Evolutionary conservation across 2,329 filamentous ascomycete species (phyloP), one percentile per base, ranked within the genome.

Genomic region (Exophiala phaeomuriformis): DNA sequence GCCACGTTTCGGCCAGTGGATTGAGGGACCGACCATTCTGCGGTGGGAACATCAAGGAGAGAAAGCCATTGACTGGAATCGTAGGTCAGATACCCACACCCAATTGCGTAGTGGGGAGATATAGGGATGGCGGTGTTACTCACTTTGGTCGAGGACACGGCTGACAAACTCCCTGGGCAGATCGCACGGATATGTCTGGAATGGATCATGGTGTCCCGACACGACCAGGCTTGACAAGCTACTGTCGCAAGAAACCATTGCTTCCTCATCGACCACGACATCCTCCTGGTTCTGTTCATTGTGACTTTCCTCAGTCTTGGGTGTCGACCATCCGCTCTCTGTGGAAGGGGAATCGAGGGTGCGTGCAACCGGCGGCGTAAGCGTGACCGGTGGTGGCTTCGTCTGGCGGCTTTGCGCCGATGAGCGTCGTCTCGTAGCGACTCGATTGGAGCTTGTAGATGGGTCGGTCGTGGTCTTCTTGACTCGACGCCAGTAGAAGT

Each of bases 401-500:
- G 40, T 49, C 28, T 49, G 19, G 19, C 19, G 45, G 33, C 32
- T 37, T 19, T 42, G 49, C 31, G 30, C 44, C 3, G 55, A 45
- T 9, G 51, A 45, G 31, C 52, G 49, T 27, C 46, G 46, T 47
- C 57, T 45, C 19, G 39, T 6, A 12, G 36, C 10, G 36, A 12
- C 30, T 37, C 45, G 40, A 37, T 9, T 33, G 30, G 46, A 31
- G 27, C 19, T 19, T 19, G 19, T 19, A 19, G 32, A 35, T 8
- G 32, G 27, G 37, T 31, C 47, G 36, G 19, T 19, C 19, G 51
- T 28, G 37, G 44, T 29, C 47, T 55, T 56, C 53, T 53, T 55
- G 37, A 56, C 58, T 19, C 59, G 63, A 30, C 62, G 62, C 63
- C 63, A 64, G 40, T 63, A 62, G 48, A 61, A 63, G 29, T 62